Evolutionary conservation across 164 flowering plant species (phyloP).

Genomic region (Echeveria elegans): DNA sequence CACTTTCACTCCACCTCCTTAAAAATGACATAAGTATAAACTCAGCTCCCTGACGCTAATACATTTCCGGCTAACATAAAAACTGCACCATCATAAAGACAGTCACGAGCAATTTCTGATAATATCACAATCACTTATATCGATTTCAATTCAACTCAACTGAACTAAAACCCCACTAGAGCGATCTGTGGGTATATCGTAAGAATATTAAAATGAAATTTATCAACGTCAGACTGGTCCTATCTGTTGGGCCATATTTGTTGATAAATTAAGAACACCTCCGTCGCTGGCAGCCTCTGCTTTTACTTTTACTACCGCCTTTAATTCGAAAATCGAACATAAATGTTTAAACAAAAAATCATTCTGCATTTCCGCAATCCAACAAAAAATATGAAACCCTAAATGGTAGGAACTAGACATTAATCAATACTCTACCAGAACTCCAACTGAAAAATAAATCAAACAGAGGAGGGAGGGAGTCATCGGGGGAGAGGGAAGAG

Average conservation of each 20-base stretch:
- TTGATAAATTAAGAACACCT: background rate
- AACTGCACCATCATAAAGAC: background rate
- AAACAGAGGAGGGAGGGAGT: too few relatives aligned
- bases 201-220: background rate
- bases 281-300: too few relatives aligned
- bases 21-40: background rate
- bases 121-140: background rate
- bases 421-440: too few relatives aligned
- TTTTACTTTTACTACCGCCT: background rate
- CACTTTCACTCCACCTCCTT: background rate
- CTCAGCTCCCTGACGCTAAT: background rate
- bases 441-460: too few relatives aligned
- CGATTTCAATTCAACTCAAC: background rate
- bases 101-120: constrained; percentile 2
- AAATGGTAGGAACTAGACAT: too few relatives aligned
- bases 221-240: background rate
- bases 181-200: background rate
- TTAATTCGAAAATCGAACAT: background rate
- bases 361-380: background rate
- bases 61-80: background rate
- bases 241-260: too few relatives aligned
- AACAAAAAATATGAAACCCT: background rate
- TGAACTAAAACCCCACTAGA: background rate
- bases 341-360: background rate
- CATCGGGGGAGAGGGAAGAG: too few relatives aligned